Evolutionary conservation across 345 rosid species (phyloP).

Genomic region (Cardamine occulta): DNA sequence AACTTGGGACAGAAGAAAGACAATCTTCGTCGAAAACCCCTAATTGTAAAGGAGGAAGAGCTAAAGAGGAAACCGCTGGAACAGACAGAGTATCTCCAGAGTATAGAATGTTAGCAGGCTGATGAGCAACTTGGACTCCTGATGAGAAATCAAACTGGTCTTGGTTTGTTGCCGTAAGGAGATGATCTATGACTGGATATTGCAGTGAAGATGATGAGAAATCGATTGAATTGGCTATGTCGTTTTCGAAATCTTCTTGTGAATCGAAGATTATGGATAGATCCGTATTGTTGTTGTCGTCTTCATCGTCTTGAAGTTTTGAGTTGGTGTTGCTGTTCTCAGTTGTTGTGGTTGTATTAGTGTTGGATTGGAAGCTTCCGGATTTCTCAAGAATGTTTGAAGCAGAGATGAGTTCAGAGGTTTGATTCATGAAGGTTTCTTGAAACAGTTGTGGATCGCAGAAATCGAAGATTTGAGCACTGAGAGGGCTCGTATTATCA

Average conservation of each 20-base stretch:
- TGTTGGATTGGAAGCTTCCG: conserved; percentile 41
- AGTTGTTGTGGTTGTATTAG: conserved; percentile 44
- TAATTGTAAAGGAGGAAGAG: conserved; percentile 45
- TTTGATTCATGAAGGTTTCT: conserved; percentile 58
- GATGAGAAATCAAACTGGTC: conserved; percentile 64
- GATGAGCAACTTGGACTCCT: conserved; percentile 45
- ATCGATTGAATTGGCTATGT: conserved; percentile 79
- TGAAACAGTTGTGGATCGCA: conserved; percentile 65
- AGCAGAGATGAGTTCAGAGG: conserved; percentile 66
- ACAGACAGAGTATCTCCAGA: conserved; percentile 31
- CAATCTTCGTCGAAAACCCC: conserved; percentile 69
- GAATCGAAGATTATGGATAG: conserved; percentile 62
- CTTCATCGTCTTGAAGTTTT: conserved; percentile 35
- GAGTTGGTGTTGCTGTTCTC: conserved; percentile 35
- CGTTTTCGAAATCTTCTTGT: conserved; percentile 70
- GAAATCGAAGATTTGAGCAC: conserved; percentile 66
- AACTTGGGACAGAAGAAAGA: conserved; percentile 73
- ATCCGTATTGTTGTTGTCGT: conserved; percentile 42
- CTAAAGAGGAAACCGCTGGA: conserved; percentile 19
- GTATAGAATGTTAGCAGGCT: conserved; percentile 24
- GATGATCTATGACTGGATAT: conserved; percentile 54
- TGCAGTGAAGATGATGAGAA: conserved; percentile 69
- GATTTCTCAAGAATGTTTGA: conserved; percentile 47
- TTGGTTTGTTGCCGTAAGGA: conserved; percentile 46
- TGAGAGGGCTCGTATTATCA: conserved; percentile 73